Evolutionary conservation across 2,329 filamentous ascomycete genomes (phyloP), one percentile per base, ranked within the genome.

Genomic region (Colletotrichum paranaense): DNA sequence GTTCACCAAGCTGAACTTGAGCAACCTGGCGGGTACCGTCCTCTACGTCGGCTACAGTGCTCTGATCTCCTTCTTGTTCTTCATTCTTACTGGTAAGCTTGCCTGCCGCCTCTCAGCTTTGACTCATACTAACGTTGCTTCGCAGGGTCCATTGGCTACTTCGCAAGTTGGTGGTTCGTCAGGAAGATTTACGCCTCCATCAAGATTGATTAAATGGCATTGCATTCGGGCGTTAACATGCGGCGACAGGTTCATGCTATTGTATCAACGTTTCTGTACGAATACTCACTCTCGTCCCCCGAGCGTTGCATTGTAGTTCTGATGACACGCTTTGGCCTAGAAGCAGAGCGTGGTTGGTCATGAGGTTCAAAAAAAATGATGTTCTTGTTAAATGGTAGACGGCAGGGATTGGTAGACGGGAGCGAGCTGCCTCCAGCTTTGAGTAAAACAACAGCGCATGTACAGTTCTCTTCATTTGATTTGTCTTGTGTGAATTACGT

Each of bases 111-210:
- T 1, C 16, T 6, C 24, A 5, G 35, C 2, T 58, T 22, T 8
- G 14, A 12, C 11, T 19, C 2, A 12, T 4, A 22, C 57, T 66
- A 46, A 67, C 38, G 14, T 26, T 68, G 74, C 22, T 32, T 66
- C 70, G 4, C 76, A 98, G 97, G 96, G 38, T 94, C 96, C 0
- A 98, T 99, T 81, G 97, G 97, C 68, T 98, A 97, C 86, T 95
- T 98, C 78, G 92, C 97, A 9, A 97, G 95, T 81, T 98, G 95
- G 94, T 90, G 93, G 81, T 99, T 99, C 81, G 93, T 97, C 66
- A 91, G 94, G 77, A 96, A 94, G 82, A 99, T 99, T 74, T 99
- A 99, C 83, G 87, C 91, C 28, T 98, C 95, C n/a, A 97, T 99
- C 86, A 99, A 99, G 88, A 95, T 99, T 76, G 97, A 99, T 81